phyloP scores from a whole-genome alignment of 2,329 filamentous ascomycete species.

The Sphaerulina vaccinii region DNA sequence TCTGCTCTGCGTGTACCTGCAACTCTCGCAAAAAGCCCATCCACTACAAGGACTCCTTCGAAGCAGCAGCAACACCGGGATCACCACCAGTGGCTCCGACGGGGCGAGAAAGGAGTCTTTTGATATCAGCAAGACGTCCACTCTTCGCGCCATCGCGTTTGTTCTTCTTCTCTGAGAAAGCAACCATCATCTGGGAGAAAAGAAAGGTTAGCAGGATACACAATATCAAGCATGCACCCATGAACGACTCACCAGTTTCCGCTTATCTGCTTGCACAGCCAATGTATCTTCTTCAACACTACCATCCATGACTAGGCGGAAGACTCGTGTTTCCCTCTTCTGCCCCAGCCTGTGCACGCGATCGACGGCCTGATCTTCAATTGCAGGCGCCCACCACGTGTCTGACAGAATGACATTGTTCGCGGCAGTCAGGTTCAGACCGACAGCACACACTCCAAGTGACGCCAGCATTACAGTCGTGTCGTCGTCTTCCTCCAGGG shows the following conservation, averaged over 20 bases:
- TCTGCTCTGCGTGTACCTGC: too few relatives aligned
- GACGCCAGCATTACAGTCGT: conserved; percentile 79
- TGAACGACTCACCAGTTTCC: conserved; percentile 52
- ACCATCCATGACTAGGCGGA: conserved; percentile 75
- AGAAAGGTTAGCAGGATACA: too few relatives aligned
- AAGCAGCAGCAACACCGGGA: too few relatives aligned
- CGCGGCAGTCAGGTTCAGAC: conserved; percentile 80
- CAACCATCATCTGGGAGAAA: conserved; percentile 58
- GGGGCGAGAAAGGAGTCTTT: conserved; percentile 37
- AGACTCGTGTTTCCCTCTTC: conserved; percentile 73
- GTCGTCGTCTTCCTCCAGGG: conserved; percentile 64
- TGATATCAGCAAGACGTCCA: conserved; percentile 45
- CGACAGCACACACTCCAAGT: conserved; percentile 78
- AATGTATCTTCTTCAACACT: conserved; percentile 80
- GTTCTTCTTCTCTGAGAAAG: conserved; percentile 69
- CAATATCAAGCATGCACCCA: too few relatives aligned
- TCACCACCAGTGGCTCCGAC: too few relatives aligned
- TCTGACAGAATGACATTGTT: conserved; percentile 83
- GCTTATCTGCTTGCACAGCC: conserved; percentile 74
- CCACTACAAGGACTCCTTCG: too few relatives aligned
- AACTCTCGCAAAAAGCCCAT: too few relatives aligned
- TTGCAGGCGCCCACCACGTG: conserved; percentile 83
- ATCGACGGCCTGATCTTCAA: conserved; percentile 88
- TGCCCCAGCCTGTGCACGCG: conserved; percentile 85
- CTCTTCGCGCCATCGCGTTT: conserved; percentile 55